Conservation (phyloP, 169 alveolate species). For the Cryptosporidium parvum region DNA sequence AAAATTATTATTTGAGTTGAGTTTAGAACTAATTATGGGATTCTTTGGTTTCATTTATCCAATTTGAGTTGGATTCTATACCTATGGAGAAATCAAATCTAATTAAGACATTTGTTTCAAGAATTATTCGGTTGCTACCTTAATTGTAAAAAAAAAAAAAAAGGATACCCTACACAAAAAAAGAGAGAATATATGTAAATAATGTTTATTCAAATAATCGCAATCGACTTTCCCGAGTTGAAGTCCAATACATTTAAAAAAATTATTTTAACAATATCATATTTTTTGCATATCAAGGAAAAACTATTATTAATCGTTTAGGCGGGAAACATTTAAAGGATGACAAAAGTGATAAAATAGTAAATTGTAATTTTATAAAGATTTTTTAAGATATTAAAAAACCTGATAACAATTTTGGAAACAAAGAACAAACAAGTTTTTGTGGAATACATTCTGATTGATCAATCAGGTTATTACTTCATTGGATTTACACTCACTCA, state of each 20-base stretch:
- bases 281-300: not conserved
- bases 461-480: not conserved
- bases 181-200: no score
- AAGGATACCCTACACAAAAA: no score
- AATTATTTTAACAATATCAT: not conserved
- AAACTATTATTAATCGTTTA: not conserved
- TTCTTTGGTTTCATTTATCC: not conserved
- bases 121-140: no score
- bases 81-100: no score
- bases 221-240: no score
- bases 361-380: not conserved
- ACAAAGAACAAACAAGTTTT: not conserved
- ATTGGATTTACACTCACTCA: not conserved
- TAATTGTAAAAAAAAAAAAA: no score
- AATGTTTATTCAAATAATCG: no score
- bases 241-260: no score
- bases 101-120: not conserved
- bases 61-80: not conserved
- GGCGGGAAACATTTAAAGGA: conserved; percentile 3
- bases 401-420: not conserved
- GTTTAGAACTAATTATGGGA: not conserved
- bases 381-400: no score
- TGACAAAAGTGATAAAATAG: not conserved
- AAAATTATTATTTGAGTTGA: no score
- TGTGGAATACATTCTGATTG: not conserved